phyloP scores from a whole-genome alignment of 176 grass and related monocot species.

The Phoenix roebelenii region DNA sequence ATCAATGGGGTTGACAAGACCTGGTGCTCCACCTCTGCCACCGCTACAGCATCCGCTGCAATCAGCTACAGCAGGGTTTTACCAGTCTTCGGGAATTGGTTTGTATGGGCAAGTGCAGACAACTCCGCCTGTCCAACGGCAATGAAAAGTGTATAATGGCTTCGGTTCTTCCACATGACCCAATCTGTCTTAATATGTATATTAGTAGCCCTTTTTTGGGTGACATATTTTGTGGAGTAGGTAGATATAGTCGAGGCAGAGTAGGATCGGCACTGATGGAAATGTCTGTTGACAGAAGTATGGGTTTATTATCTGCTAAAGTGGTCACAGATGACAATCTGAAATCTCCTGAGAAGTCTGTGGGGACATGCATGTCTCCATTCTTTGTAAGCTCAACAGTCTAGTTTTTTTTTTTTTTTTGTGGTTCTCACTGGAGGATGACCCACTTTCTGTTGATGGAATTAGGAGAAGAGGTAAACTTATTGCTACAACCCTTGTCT shows the following conservation, averaged over 20 bases:
- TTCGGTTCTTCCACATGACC: conserved; percentile 20
- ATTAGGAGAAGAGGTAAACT: neutral
- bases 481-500: neutral
- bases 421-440: neutral
- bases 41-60: conserved; percentile 46
- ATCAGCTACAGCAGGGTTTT: conserved; percentile 44
- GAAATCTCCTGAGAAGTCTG: too few relatives aligned
- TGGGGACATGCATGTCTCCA: too few relatives aligned
- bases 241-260: conserved; percentile 7
- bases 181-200: conserved; percentile 45
- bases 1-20: conserved; percentile 27
- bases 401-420: neutral
- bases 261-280: conserved; percentile 24
- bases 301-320: conserved; percentile 13
- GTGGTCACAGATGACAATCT: too few relatives aligned
- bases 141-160: conserved; percentile 28
- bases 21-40: conserved; percentile 30
- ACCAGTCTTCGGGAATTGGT: conserved; percentile 42
- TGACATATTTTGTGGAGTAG: too few relatives aligned
- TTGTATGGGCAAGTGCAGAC: conserved; percentile 67
- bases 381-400: neutral
- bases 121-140: conserved; percentile 55
- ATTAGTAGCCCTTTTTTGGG: conserved; percentile 23
- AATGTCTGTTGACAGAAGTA: conserved; percentile 25
- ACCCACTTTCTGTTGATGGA: neutral